Base-by-base conservation (phyloP, 129 eudicot genomes). In the Flaveria bidentis region DNA sequence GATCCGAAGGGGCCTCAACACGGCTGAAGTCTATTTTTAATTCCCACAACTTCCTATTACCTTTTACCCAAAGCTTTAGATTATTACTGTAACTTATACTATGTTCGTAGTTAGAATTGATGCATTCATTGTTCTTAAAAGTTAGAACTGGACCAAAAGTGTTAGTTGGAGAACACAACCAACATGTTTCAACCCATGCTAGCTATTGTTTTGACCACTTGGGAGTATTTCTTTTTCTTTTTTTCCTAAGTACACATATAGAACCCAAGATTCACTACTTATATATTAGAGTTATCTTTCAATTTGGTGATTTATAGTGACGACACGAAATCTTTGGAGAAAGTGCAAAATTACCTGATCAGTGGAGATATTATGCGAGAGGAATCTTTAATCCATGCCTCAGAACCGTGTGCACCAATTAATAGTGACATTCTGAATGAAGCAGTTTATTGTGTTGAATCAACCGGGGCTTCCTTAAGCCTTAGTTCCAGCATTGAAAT, bases 291-390 rank as follows among this genome's bases (percentile, higher is more conserved):
- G 30, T 53, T 63, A 28, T 77, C 16, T 60, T 10, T 77, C 14
- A 73, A 58, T 51, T 71, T 78, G 42, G 14, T 67, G 57, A 45
- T 51, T 67, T 76, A 49, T 62, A 95, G 99, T 66, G 97, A 83
- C 1, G 96, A 91, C 78, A 28, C 6, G 22, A 49, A 88, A 39
- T 80, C 88, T 5, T 77, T 80, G 20, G 16, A 51, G 13, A 83
- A 79, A 51, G 89, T 91, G 16, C 44, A 82, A 0, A 87, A 73
- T 36, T 95, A 62, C 44, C 68, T 62, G 0, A 15, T 13, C 4
- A 62, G 68, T 62, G 68, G 68, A 13, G 68, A 62, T 2, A 62
- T 62, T 1, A 62, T 62, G 68, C 68, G 68, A 14, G 6, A 62
- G 68, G 68, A 30, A 28, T 62, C 68, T 6, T 15, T 62, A 28